Evolutionary conservation across 1,284 basidiomycete genomes (phyloP), one percentile per base, ranked within the genome.

Genomic region (Cerrena zonata): DNA sequence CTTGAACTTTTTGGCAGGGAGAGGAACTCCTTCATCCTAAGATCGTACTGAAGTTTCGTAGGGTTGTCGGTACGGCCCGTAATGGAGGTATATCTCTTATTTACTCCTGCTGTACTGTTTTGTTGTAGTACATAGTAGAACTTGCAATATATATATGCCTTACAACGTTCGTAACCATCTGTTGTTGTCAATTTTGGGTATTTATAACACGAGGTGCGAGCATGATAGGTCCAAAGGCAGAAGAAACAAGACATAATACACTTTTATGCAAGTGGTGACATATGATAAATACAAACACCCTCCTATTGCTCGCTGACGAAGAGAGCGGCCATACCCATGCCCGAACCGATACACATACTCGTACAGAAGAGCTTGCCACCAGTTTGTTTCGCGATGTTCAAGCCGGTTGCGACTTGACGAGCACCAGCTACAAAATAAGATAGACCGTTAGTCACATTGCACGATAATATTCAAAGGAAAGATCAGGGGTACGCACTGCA

Each of bases 281-380:
- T n/a, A n/a, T n/a, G n/a, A n/a, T n/a, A n/a, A n/a, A n/a, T n/a
- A n/a, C n/a, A n/a, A n/a, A n/a, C n/a, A n/a, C n/a, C n/a, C n/a
- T n/a, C n/a, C 71, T 60, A 89, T 58, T 89, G 84, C 74, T 94
- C 91, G 67, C 77, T 90, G 50, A 91, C 87, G 61, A 94, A 87
- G n/a, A 94, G 77, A 45, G 75, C 80, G 25, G 80, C 80, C 81
- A 89, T 89, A 48, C 83, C 89, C 94, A 96, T 95, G 36, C 91
- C 92, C 27, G 81, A 84, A 19, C 94, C 94, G 62, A 97, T 90
- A 69, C 95, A 97, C 95, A 98, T 98, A 60, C 84, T 89, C 1
- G 92, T 92, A 42, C 91, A 86, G 58, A 95, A 92, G 49, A 92
- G 69, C 69, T 86, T 87, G 40, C 77, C 77, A 41, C 74, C 76